A percentile compares a stretch with the other conserved stretches of the same genome.
These are phyloP conservation scores for Arxiozyma heterogenica DNA, from an alignment of 1,139 yeast genomes.

Conservation along the genomic window DNA sequence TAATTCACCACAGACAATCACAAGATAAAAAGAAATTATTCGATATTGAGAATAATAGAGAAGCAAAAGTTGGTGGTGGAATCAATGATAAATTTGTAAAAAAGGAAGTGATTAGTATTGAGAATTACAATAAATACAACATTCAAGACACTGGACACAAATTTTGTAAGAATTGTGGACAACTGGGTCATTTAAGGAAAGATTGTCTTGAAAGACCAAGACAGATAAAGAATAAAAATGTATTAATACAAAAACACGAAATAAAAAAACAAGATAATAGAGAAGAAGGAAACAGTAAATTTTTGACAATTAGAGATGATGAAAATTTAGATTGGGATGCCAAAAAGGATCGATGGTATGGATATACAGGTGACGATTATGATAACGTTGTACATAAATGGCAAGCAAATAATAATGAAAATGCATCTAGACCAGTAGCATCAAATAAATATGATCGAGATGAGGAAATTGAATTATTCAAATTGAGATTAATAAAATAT, in stretches of 20 bases:
- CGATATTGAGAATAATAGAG: slow-evolving; percentile 25
- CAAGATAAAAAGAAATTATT: slow-evolving; percentile 13
- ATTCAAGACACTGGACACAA: not conserved
- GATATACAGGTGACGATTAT: slow-evolving; percentile 26
- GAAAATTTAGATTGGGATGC: slow-evolving; percentile 24
- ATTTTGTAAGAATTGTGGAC: slow-evolving; percentile 24
- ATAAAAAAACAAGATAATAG: not conserved
- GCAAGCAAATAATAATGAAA: slow-evolving; percentile 7
- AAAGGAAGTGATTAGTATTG: not conserved
- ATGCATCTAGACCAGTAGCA: not conserved
- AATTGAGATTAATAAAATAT: slow-evolving; percentile 22
- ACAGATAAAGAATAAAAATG: slow-evolving; percentile 6
- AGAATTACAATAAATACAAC: not conserved
- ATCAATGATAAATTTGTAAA: slow-evolving; percentile 19
- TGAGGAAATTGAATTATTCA: slow-evolving; percentile 25
- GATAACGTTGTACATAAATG: slow-evolving; percentile 17
- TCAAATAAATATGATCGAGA: slow-evolving; percentile 19
- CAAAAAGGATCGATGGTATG: slow-evolving; percentile 30
- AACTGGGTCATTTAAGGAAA: slow-evolving; percentile 16
- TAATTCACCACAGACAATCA: slow-evolving; percentile 26
- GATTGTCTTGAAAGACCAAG: slow-evolving; percentile 27
- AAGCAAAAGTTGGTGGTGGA: slow-evolving; percentile 25
- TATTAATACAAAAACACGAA: not conserved
- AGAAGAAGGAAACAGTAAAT: not conserved
- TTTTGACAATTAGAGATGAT: slow-evolving; percentile 6